A percentile compares a stretch with the other conserved stretches of the same genome.
phyloP scores from a whole-genome alignment of 2,329 filamentous ascomycete species.

The Xylariomycetidae sp. region DNA sequence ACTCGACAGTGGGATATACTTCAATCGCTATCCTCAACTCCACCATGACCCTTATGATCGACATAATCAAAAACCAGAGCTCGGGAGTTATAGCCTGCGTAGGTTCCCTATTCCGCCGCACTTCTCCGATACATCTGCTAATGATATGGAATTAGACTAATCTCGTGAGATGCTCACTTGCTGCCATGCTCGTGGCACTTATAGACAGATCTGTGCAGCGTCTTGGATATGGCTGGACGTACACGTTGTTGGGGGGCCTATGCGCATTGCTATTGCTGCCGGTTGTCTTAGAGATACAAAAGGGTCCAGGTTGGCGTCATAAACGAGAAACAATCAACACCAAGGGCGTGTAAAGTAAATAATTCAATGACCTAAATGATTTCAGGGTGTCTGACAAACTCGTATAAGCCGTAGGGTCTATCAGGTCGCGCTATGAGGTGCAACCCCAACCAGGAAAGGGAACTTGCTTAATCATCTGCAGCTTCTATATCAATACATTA shows the following conservation, averaged over 20 bases:
- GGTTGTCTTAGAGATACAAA: background rate
- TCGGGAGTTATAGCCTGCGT: conserved; percentile 24
- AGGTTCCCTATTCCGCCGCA: background rate
- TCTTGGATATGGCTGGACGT: conserved; percentile 1
- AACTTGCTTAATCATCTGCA: too few species aligned
- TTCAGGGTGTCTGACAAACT: too few species aligned
- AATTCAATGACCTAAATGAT: too few species aligned
- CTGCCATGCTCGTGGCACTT: conserved; percentile 19
- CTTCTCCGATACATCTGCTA: background rate
- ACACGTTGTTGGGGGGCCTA: background rate
- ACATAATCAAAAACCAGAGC: conserved; percentile 22
- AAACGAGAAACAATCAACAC: too few species aligned
- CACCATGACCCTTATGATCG: conserved; percentile 26
- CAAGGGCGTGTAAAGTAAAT: too few species aligned
- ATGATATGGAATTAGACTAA: conserved; percentile 16
- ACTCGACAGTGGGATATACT: conserved; percentile 20
- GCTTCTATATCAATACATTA: too few species aligned
- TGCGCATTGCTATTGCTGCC: background rate
- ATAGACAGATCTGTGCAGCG: conserved; percentile 13
- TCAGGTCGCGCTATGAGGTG: too few species aligned
- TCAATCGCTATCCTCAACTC: conserved; percentile 26
- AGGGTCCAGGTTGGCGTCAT: conserved; percentile 1
- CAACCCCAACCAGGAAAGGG: too few species aligned
- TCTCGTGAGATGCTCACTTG: conserved; percentile 21
- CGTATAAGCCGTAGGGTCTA: too few species aligned